phyloP scores from a whole-genome alignment of 1,139 yeast genomes.

The Debaryomycetaceae sp. region DNA sequence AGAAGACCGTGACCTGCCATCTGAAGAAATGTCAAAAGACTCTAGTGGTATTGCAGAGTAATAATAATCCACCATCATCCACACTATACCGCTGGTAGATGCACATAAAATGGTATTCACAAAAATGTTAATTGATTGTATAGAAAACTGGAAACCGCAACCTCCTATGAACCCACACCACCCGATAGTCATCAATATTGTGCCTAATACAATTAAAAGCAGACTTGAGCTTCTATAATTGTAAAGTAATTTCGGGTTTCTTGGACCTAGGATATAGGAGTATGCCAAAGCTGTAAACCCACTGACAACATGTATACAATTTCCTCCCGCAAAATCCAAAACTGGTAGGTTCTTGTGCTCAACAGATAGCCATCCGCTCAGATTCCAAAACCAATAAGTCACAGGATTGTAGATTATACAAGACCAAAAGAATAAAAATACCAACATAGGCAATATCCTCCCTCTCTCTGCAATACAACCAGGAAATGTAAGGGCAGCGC shows the following conservation, averaged over 20 bases:
- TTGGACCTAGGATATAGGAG: conserved; percentile 55
- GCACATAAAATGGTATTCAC: conserved; percentile 37
- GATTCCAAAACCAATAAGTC: conserved; percentile 66
- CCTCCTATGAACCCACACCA: conserved; percentile 49
- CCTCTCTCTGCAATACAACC: conserved; percentile 61
- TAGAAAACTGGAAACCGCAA: conserved; percentile 41
- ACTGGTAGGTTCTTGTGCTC: conserved; percentile 43
- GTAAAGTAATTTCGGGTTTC: conserved; percentile 37
- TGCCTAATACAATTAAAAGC: conserved; percentile 51
- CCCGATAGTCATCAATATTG: conserved; percentile 38
- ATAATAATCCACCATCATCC: conserved; percentile 41
- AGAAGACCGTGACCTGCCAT: neutral
- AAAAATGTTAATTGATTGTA: conserved; percentile 30
- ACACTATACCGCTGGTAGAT: conserved; percentile 32
- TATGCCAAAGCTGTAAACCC: conserved; percentile 62
- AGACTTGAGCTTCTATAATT: conserved; percentile 39
- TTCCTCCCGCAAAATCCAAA: conserved; percentile 65
- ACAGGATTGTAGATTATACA: conserved; percentile 59
- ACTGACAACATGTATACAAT: conserved; percentile 59
- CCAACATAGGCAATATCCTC: conserved; percentile 48
- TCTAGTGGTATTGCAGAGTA: conserved; percentile 39
- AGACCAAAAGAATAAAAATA: conserved; percentile 55
- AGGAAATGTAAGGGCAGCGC: conserved; percentile 55
- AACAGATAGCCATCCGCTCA: conserved; percentile 53
- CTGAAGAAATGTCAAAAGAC: conserved; percentile 6